These are phyloP conservation scores for Fragaria nilgerrensis DNA, from an alignment of 306 rosid genomes.

Conservation along the genomic window DNA sequence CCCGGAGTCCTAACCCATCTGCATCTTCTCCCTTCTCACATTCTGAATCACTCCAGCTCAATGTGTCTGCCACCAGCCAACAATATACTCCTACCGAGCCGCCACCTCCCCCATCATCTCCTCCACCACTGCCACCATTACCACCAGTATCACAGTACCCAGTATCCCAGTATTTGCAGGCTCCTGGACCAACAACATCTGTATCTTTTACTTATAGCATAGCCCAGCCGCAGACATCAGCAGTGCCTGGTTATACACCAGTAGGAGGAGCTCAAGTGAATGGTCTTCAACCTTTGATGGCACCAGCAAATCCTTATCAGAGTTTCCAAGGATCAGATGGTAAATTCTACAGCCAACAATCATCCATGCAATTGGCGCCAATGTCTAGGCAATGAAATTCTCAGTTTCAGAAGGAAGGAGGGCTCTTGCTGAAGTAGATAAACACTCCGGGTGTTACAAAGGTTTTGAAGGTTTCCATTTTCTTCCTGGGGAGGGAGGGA, in stretches of 20 bases:
- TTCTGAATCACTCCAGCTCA: conserved; percentile 54
- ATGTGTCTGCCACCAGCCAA: conserved; percentile 46
- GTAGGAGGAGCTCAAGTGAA: conserved; percentile 46
- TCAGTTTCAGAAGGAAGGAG: conserved; percentile 15
- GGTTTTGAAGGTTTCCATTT: conserved; percentile 5
- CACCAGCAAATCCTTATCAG: conserved; percentile 61
- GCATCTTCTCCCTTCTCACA: conserved; percentile 50
- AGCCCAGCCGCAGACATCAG: conserved; percentile 47
- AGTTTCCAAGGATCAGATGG: conserved; percentile 89
- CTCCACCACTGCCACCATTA: conserved; percentile 83
- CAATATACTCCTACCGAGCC: conserved; percentile 58
- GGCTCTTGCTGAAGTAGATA: conserved; percentile 6
- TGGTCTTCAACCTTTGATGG: conserved; percentile 48
- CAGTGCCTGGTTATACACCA: conserved; percentile 48
- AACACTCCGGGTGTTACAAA: background rate
- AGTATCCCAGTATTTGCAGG: conserved; percentile 62
- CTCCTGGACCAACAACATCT: conserved; percentile 55
- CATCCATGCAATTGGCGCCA: conserved; percentile 83
- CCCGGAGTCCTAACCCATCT: conserved; percentile 60
- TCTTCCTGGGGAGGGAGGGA: conserved; percentile 21
- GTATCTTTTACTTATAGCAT: conserved; percentile 56
- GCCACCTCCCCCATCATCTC: conserved; percentile 86
- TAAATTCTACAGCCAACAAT: conserved; percentile 63
- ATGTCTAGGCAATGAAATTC: conserved; percentile 69
- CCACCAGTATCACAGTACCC: conserved; percentile 79